Percentiles rank a stretch among this genome's conserved stretches.
phyloP scores from a whole-genome alignment of 176 grass and related monocot genomes.

The Musa troglodytarum region DNA sequence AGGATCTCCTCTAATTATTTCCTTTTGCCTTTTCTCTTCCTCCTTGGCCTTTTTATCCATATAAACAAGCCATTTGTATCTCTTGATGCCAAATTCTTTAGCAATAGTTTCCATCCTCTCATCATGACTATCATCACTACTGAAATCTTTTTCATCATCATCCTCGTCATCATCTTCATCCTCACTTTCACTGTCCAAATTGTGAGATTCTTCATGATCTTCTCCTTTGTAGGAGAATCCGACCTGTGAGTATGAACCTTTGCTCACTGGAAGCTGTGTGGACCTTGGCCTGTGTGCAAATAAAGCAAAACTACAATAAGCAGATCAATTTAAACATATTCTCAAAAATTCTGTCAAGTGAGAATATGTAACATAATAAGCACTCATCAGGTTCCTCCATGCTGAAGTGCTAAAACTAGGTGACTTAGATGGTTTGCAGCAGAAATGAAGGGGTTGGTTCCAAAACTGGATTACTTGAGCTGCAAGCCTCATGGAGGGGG shows the following conservation, averaged over 20 bases:
- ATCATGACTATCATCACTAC: conserved; percentile 95
- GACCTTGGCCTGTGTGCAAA: conserved; percentile 47
- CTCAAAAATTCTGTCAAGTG: too few species aligned
- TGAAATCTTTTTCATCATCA: conserved; percentile 70
- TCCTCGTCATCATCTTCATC: conserved; percentile 80
- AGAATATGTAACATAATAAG: too few species aligned
- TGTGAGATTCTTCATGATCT: conserved; percentile 51
- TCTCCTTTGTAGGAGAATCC: conserved; percentile 85
- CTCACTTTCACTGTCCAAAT: conserved; percentile 65
- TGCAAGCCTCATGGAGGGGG: too few species aligned
- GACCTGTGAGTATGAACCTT: conserved; percentile 94
- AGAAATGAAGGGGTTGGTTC: too few species aligned
- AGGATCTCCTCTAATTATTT: conserved; percentile 92
- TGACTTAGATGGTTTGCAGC: too few species aligned
- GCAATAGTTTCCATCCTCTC: conserved; percentile 90
- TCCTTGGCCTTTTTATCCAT: conserved; percentile 95
- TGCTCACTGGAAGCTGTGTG: conserved; percentile 56
- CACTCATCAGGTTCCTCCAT: too few species aligned
- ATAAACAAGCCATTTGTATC: conserved; percentile 97
- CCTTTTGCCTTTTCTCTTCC: conserved; percentile 87
- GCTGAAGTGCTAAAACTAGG: too few species aligned
- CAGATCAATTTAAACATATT: too few species aligned
- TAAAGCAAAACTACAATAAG: not conserved
- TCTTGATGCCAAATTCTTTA: conserved; percentile 93
- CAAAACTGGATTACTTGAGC: too few species aligned